phyloP scores from a whole-genome alignment of 768 basidiomycete genomes.

The Saitozyma podzolica region DNA sequence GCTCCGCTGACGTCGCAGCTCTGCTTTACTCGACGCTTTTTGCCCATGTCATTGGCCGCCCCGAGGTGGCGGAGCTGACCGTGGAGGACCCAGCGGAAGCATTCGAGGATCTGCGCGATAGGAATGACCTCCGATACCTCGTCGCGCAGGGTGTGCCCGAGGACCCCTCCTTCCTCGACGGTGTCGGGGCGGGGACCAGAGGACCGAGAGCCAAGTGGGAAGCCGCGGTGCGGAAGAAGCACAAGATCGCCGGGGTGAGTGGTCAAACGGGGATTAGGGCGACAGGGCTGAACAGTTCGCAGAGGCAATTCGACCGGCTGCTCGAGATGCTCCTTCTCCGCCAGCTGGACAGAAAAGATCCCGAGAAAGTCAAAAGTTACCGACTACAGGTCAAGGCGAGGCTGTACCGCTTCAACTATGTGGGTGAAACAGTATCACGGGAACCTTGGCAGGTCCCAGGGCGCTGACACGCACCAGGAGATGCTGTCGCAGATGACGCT shows the following conservation, averaged over 20 bases:
- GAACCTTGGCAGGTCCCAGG: neutral
- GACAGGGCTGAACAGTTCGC: conserved; percentile 11
- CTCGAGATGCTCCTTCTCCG: conserved; percentile 85
- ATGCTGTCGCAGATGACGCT: conserved; percentile 83
- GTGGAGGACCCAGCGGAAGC: conserved; percentile 98
- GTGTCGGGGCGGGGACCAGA: conserved; percentile 70
- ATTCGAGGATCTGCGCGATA: conserved; percentile 93
- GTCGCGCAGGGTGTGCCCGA: conserved; percentile 74
- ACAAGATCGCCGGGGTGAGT: conserved; percentile 85
- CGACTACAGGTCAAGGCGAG: conserved; percentile 86
- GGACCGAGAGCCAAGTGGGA: conserved; percentile 59
- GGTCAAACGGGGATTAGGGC: neutral
- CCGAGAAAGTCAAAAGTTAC: conserved; percentile 63
- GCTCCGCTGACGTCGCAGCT: conserved; percentile 57
- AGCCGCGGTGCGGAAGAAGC: conserved; percentile 73
- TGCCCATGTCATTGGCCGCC: conserved; percentile 66
- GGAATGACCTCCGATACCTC: conserved; percentile 81
- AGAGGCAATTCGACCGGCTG: conserved; percentile 92
- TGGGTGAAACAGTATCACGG: conserved; percentile 54
- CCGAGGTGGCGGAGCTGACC: conserved; percentile 82
- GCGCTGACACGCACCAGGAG: conserved; percentile 60
- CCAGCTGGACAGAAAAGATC: conserved; percentile 66
- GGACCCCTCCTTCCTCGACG: conserved; percentile 64
- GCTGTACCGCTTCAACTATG: conserved; percentile 91
- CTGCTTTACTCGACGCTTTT: conserved; percentile 85